phyloP scores from a whole-genome alignment of 805 yeast species.

The Ogataea neopini region DNA sequence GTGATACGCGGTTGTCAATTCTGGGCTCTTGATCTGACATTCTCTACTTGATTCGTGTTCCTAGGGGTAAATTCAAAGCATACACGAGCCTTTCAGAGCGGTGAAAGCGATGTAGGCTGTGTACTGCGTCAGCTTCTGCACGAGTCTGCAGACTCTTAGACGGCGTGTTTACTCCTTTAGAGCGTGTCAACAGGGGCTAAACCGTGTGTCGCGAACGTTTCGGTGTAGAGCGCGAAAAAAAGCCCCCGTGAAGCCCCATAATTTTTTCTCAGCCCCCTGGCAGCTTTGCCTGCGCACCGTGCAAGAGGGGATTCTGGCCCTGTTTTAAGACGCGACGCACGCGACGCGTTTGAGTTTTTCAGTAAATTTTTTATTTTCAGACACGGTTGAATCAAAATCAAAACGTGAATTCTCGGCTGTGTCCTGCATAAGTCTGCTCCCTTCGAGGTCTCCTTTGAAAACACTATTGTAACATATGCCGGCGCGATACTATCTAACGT shows the following conservation, averaged over 20 bases:
- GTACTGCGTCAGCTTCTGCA: background rate
- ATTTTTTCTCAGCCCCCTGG: background rate
- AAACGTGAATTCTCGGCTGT: slow-evolving; percentile 8
- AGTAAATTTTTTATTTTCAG: slow-evolving; percentile 1
- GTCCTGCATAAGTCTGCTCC: slow-evolving; percentile 5
- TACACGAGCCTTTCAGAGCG: background rate
- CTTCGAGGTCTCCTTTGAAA: slow-evolving; percentile 9
- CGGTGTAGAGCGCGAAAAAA: background rate
- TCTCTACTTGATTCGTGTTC: background rate
- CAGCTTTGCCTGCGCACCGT: background rate
- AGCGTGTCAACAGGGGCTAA: background rate
- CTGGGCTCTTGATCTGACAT: slow-evolving; percentile 1
- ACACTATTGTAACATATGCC: slow-evolving; percentile 1
- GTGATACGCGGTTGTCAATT: background rate
- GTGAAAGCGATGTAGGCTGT: background rate
- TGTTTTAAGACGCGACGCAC: slow-evolving; percentile 5
- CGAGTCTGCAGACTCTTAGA: background rate
- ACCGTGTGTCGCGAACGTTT: background rate
- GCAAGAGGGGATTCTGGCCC: slow-evolving; percentile 5
- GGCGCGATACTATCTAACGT: background rate
- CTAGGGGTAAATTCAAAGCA: background rate
- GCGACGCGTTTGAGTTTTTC: slow-evolving; percentile 3
- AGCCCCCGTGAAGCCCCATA: no score
- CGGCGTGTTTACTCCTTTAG: background rate
- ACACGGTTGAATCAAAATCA: slow-evolving; percentile 10